Conservation (phyloP, 768 basidiomycete species). For the Dacryopinax primogenitus region DNA sequence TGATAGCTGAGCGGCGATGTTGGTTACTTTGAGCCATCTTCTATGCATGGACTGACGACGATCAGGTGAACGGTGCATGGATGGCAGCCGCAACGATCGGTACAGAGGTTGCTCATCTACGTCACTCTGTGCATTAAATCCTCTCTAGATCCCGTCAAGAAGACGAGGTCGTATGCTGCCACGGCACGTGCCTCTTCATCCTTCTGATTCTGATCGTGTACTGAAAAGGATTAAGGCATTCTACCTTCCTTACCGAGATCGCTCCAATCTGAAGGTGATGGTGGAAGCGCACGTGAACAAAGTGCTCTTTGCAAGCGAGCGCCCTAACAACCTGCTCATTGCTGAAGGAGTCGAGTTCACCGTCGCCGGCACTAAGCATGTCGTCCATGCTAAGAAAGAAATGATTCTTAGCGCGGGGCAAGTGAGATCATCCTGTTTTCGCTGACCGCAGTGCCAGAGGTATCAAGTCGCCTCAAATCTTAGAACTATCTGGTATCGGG, state of each 20-base stretch:
- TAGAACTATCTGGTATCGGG: conserved; percentile 32
- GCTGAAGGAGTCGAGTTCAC: conserved; percentile 9
- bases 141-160: not conserved
- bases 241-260: conserved; percentile 10
- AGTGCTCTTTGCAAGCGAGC: conserved; percentile 6
- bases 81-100: not conserved
- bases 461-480: conserved; percentile 32
- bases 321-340: conserved; percentile 3
- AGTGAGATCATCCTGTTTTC: conserved; percentile 16
- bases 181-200: not conserved
- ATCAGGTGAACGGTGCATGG: not conserved
- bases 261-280: conserved; percentile 31
- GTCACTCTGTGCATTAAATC: not conserved
- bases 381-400: conserved; percentile 5
- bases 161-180: not conserved
- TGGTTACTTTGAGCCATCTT: too few relatives aligned
- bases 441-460: conserved; percentile 10
- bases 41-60: too few relatives aligned
- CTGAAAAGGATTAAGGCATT: not conserved
- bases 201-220: not conserved
- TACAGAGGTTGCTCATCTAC: not conserved
- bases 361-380: conserved; percentile 7
- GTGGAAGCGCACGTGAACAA: conserved; percentile 17
- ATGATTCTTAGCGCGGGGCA: conserved; percentile 9
- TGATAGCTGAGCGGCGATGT: too few relatives aligned